Conservation (phyloP, 2,329 filamentous ascomycete species). For the Verticillium nubilum region DNA sequence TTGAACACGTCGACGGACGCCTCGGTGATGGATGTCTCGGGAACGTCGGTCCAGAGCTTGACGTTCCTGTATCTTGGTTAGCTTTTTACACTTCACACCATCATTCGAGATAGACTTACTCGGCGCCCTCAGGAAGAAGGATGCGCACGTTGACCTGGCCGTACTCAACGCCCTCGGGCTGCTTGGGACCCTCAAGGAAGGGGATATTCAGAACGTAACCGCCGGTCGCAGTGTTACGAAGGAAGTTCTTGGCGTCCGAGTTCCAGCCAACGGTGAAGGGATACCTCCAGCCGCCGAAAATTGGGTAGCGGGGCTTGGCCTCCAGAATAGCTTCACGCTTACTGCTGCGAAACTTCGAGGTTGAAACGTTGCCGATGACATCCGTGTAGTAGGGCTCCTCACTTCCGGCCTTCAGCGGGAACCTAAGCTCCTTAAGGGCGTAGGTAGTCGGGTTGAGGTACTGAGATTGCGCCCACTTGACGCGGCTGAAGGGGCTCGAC, state of each 20-base stretch:
- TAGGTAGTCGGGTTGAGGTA: slow-evolving; percentile 74
- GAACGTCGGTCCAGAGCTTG: slow-evolving; percentile 69
- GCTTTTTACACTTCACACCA: slow-evolving; percentile 1
- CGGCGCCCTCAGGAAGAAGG: slow-evolving; percentile 85
- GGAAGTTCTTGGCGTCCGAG: slow-evolving; percentile 69
- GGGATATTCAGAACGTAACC: slow-evolving; percentile 79
- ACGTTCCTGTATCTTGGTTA: slow-evolving; percentile 61
- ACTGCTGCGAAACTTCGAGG: slow-evolving; percentile 76
- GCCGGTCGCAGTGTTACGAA: slow-evolving; percentile 62
- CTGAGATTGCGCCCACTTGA: slow-evolving; percentile 66
- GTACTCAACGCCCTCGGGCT: slow-evolving; percentile 80
- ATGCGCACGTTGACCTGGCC: slow-evolving; percentile 74
- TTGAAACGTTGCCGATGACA: slow-evolving; percentile 94
- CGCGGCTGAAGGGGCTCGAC: slow-evolving; percentile 65
- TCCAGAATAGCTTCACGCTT: slow-evolving; percentile 78
- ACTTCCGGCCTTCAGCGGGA: slow-evolving; percentile 75
- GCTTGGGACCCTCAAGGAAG: slow-evolving; percentile 88
- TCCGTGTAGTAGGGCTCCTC: slow-evolving; percentile 91
- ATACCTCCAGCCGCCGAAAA: slow-evolving; percentile 98
- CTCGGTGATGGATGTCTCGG: slow-evolving; percentile 53
- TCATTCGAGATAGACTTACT: slow-evolving; percentile 45
- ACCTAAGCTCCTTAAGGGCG: slow-evolving; percentile 75
- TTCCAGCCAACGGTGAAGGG: slow-evolving; percentile 97
- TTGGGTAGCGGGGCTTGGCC: slow-evolving; percentile 88
- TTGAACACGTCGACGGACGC: slow-evolving; percentile 60